Conservation (phyloP, 192 early-diverging fungal species). For the Coemansia sp. region DNA sequence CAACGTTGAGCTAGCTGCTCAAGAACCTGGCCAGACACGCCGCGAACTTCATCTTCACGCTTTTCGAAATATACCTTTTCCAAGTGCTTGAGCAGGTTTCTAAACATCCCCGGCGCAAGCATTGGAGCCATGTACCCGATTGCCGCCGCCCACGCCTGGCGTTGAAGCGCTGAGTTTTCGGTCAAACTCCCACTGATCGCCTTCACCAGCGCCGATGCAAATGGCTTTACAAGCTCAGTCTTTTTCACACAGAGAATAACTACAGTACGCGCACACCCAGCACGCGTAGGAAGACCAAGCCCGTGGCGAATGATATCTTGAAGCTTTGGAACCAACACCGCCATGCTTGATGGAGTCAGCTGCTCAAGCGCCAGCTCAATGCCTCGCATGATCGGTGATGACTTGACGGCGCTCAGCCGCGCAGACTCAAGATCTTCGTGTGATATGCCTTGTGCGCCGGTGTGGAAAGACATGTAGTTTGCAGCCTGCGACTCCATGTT, state of each 20-base stretch:
- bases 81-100: slow-evolving; percentile 70
- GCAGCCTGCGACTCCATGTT: slow-evolving; percentile 68
- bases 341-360: slow-evolving; percentile 70
- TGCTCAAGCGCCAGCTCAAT: slow-evolving; percentile 78
- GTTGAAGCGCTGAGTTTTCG: slow-evolving; percentile 77
- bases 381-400: slow-evolving; percentile 95
- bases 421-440: slow-evolving; percentile 83
- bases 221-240: slow-evolving; percentile 63
- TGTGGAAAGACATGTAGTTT: slow-evolving; percentile 91
- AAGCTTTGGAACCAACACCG: slow-evolving; percentile 67
- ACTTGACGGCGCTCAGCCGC: slow-evolving; percentile 77
- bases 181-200: slow-evolving; percentile 73
- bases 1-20: slow-evolving; percentile 38
- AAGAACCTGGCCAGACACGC: slow-evolving; percentile 53
- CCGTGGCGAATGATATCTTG: slow-evolving; percentile 75
- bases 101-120: slow-evolving; percentile 58
- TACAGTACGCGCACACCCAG: slow-evolving; percentile 86
- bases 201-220: slow-evolving; percentile 75
- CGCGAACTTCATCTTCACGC: slow-evolving; percentile 71
- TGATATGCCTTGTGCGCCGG: slow-evolving; percentile 81
- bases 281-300: slow-evolving; percentile 88
- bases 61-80: slow-evolving; percentile 75
- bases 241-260: slow-evolving; percentile 75
- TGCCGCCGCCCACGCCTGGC: slow-evolving; percentile 84
- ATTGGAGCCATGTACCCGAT: slow-evolving; percentile 77